Evolutionary conservation across 305 asterid species (phyloP), one percentile per base, ranked within the genome.

Genomic region (Fraxinus velutina): DNA sequence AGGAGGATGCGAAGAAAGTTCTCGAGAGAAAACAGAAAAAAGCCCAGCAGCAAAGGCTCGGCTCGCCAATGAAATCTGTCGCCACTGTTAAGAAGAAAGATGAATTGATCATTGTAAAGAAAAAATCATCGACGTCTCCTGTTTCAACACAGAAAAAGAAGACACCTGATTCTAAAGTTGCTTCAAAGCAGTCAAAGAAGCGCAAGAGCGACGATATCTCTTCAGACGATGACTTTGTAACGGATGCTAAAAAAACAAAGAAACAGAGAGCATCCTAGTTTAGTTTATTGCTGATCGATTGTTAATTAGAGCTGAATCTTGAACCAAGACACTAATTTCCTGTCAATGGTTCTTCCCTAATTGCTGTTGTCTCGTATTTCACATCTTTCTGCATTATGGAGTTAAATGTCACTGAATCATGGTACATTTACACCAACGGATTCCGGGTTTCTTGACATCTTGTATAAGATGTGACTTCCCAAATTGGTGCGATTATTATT

Each of bases 1-100:
- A 84, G 86, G 97, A 93, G 21, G 88, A 62, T 47, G 98, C 98
- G 0, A 87, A 87, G 88, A 90, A 91, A 83, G 88, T 92, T 13
- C 89, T 88, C 0, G 97, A 91, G 73, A 87, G 86, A 82, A 93
- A 89, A 78, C 92, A 87, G 87, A 89, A 86, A 76, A 88, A 82
- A 77, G 77, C 85, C 36, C 90, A 90, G 79, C 92, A 89, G 84
- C 92, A 85, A 78, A 92, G 85, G 85, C 92, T 93, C 66, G 34
- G 88, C 73, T 89, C 98, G 6, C 97, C 98, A 0, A 89, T 89
- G 90, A 90, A 88, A 86, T 50, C 92, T 13, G 89, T 86, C 17
- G 91, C 87, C 13, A 85, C 90, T 2, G 93, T 90, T 6, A 91
- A 91, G 90, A 90, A 82, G 86, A 85, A 81, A 37, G 84, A 39